A percentile compares a stretch with the other conserved stretches of the same genome.
Evolutionary conservation across 352 stramenopile species (phyloP).

Genomic region (Globisporangium ultimum): DNA sequence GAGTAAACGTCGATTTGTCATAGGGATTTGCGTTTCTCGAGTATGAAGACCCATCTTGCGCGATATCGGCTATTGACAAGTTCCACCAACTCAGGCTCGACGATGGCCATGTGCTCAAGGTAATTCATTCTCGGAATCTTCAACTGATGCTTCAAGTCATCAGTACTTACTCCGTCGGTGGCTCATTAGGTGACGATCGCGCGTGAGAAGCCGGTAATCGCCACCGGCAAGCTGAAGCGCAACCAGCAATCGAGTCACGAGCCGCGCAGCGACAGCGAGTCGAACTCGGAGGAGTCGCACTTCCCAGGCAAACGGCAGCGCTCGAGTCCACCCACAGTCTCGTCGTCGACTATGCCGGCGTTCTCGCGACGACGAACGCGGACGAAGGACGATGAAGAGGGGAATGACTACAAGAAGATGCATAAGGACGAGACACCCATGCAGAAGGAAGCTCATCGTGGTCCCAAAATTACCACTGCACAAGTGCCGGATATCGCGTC

Average conservation of each 20-base stretch:
- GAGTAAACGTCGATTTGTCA: background rate
- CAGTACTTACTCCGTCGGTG: too few relatives aligned
- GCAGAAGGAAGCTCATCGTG: too few relatives aligned
- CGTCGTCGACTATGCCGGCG: background rate
- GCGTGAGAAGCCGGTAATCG: conserved; percentile 42
- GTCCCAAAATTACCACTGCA: too few relatives aligned
- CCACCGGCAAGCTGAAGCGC: conserved; percentile 64
- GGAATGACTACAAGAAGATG: too few relatives aligned
- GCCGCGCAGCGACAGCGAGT: conserved; percentile 13
- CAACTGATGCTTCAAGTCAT: background rate
- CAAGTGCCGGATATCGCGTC: background rate
- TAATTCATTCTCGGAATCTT: conserved; percentile 5
- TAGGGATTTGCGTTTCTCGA: conserved; percentile 81
- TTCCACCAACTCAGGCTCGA: conserved; percentile 59
- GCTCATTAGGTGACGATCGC: conserved; percentile 54
- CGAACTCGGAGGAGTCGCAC: conserved; percentile 20
- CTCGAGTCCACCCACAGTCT: conserved; percentile 35
- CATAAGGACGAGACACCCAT: too few relatives aligned
- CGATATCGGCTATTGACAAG: conserved; percentile 48
- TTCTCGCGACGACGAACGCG: background rate
- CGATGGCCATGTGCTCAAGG: conserved; percentile 76
- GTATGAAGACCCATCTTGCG: conserved; percentile 50
- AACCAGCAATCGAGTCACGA: conserved; percentile 38
- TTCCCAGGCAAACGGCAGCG: conserved; percentile 59
- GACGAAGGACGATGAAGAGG: background rate